Evolutionary conservation across 1,139 yeast genomes (phyloP).

Genomic region (Taphrina sp.): DNA sequence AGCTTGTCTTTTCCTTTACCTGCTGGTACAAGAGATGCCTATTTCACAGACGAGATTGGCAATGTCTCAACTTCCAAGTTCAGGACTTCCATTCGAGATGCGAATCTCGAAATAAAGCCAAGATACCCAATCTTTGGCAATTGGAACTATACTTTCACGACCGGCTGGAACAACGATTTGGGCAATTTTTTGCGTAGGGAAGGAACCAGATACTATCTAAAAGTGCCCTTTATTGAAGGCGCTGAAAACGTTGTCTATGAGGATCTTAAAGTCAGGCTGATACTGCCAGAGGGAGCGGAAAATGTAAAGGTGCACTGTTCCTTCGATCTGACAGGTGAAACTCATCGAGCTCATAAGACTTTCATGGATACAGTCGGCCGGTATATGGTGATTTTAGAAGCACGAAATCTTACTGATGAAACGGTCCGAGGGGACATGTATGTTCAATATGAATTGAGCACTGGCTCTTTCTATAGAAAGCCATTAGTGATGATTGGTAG

Average conservation of each 20-base stretch:
- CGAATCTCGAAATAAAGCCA: constrained; percentile 63
- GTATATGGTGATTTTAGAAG: constrained; percentile 65
- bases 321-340: constrained; percentile 47
- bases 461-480: constrained; percentile 5
- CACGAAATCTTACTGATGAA: constrained; percentile 67
- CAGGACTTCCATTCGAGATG: constrained; percentile 44
- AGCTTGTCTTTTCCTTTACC: constrained; percentile 56
- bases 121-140: constrained; percentile 93
- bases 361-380: constrained; percentile 78
- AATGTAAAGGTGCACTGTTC: constrained; percentile 54
- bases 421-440: constrained; percentile 57
- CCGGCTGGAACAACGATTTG: constrained; percentile 79
- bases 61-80: constrained; percentile 80
- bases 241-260: constrained; percentile 68
- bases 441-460: constrained; percentile 19
- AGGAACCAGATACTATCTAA: constrained; percentile 57
- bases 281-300: constrained; percentile 86
- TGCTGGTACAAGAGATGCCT: constrained; percentile 58
- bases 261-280: constrained; percentile 58
- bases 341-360: constrained; percentile 52
- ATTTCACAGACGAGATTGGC: constrained; percentile 86
- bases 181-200: constrained; percentile 52
- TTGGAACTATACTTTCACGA: constrained; percentile 92
- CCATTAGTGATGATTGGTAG: constrained; percentile 14
- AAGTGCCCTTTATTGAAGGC: constrained; percentile 72